phyloP scores from a whole-genome alignment of 208 protist genomes.

The Entamoeba histolytica region DNA sequence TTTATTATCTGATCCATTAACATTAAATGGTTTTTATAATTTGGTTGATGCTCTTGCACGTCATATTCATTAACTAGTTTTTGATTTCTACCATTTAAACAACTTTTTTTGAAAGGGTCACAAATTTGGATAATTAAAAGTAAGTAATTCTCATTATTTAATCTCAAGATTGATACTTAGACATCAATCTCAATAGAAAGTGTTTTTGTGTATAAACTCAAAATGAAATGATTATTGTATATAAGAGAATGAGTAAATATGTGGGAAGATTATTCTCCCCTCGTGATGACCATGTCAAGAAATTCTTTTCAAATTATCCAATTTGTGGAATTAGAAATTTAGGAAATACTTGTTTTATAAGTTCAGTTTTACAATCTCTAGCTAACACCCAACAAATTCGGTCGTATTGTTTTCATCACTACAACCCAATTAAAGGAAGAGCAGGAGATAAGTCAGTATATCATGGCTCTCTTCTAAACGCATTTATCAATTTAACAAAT shows the following conservation, averaged over 20 bases:
- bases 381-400: constrained; percentile 42
- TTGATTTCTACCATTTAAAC: too few relatives aligned
- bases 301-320: neutral
- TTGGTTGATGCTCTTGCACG: neutral
- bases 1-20: neutral
- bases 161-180: too few relatives aligned
- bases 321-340: constrained; percentile 52
- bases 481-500: neutral
- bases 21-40: neutral
- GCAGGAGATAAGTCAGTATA: neutral
- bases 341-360: constrained; percentile 90
- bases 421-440: neutral
- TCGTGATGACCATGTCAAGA: neutral
- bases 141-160: too few relatives aligned
- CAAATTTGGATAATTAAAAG: too few relatives aligned
- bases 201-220: too few relatives aligned
- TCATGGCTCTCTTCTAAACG: neutral
- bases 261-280: neutral
- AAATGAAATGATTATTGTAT: too few relatives aligned
- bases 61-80: neutral
- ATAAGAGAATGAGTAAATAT: neutral
- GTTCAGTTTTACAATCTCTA: constrained; percentile 69
- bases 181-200: too few relatives aligned
- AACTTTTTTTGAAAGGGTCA: too few relatives aligned
- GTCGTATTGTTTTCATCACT: neutral